phyloP scores from a whole-genome alignment of 1,139 yeast genomes.

The Scheffersomyces insectosa region DNA sequence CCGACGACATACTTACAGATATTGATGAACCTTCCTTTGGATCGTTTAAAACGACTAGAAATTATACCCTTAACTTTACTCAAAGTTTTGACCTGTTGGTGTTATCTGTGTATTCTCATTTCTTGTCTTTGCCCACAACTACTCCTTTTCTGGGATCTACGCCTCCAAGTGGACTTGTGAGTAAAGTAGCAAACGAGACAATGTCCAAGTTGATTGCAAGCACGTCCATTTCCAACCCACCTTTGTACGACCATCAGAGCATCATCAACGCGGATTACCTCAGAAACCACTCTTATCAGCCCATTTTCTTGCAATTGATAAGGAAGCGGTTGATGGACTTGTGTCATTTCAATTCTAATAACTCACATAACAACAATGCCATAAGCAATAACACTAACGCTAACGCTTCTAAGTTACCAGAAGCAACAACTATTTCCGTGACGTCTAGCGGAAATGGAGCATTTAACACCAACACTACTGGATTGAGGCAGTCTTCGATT shows the following conservation, averaged over 20 bases:
- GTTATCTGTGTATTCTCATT: slow-evolving; percentile 34
- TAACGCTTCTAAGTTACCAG: slow-evolving; percentile 20
- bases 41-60: slow-evolving; percentile 22
- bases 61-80: slow-evolving; percentile 39
- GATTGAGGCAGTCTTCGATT: slow-evolving; percentile 37
- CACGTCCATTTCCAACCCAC: slow-evolving; percentile 19
- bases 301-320: slow-evolving; percentile 44
- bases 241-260: slow-evolving; percentile 35
- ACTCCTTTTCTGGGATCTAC: slow-evolving; percentile 46
- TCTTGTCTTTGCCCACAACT: slow-evolving; percentile 45
- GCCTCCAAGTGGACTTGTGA: slow-evolving; percentile 49
- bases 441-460: slow-evolving; percentile 14
- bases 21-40: slow-evolving; percentile 31
- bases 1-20: slow-evolving; percentile 46
- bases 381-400: background rate
- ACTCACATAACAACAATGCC: slow-evolving; percentile 1
- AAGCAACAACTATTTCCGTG: slow-evolving; percentile 26
- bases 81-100: slow-evolving; percentile 40
- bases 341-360: slow-evolving; percentile 26
- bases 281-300: slow-evolving; percentile 35
- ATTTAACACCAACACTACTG: slow-evolving; percentile 10
- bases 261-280: slow-evolving; percentile 36
- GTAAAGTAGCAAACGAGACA: slow-evolving; percentile 46
- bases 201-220: slow-evolving; percentile 27
- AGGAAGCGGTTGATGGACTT: slow-evolving; percentile 44